These are phyloP conservation scores for Cornus controversa DNA, from an alignment of 148 eudicot genomes.

Conservation along the genomic window DNA sequence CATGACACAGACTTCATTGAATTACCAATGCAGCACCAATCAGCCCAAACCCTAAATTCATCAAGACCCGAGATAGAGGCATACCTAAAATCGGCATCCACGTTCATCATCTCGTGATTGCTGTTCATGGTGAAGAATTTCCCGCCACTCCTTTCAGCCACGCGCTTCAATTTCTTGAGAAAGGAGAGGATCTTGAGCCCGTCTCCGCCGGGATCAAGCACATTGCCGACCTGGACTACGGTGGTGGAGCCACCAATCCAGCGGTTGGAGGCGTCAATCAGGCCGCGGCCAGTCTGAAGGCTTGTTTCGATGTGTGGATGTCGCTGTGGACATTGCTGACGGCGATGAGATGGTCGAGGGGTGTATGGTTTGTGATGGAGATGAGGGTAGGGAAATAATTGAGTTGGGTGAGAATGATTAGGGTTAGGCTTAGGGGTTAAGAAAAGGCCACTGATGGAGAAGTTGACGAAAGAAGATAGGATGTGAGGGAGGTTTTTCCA, in stretches of 20 bases:
- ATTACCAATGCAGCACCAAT: constrained; percentile 69
- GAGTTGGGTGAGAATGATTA: background rate
- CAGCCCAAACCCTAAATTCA: constrained; percentile 73
- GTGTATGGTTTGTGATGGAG: constrained; percentile 30
- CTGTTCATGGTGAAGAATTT: constrained; percentile 80
- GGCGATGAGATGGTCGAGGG: constrained; percentile 69
- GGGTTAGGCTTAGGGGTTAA: constrained; percentile 38
- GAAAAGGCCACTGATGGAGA: constrained; percentile 71
- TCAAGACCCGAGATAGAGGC: constrained; percentile 42
- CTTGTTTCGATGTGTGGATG: constrained; percentile 60
- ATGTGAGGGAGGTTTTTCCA: constrained; percentile 56
- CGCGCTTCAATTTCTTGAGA: constrained; percentile 63
- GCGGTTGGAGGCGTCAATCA: constrained; percentile 50
- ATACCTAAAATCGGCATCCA: constrained; percentile 71
- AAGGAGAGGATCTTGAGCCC: constrained; percentile 68
- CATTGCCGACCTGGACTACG: constrained; percentile 86
- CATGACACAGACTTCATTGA: constrained; percentile 53
- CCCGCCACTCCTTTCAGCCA: constrained; percentile 63
- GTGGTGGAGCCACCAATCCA: constrained; percentile 82
- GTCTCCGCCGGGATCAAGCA: constrained; percentile 83
- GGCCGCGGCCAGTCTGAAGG: constrained; percentile 64
- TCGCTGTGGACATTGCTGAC: constrained; percentile 92
- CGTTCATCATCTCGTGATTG: constrained; percentile 90
- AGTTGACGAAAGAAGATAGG: constrained; percentile 74
- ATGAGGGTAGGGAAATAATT: background rate